Conservation (phyloP, 768 basidiomycete species). For the Calocera cornea region DNA sequence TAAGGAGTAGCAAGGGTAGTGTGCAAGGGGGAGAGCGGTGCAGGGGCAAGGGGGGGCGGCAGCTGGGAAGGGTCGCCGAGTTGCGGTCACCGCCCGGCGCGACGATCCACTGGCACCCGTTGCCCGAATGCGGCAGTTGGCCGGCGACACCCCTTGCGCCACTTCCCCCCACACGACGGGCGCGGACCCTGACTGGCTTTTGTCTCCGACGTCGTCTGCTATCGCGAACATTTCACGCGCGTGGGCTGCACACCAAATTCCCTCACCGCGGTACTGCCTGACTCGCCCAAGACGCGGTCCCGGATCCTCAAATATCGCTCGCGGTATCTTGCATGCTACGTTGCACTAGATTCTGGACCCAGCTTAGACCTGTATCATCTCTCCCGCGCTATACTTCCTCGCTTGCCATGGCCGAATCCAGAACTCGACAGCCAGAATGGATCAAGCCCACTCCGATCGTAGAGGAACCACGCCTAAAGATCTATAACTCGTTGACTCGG, state of each 20-base stretch:
- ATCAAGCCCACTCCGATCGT: constrained; percentile 32
- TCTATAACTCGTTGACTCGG: constrained; percentile 88
- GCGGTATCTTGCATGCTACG: constrained; percentile 2
- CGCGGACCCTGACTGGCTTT: neutral
- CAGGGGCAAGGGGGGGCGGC: neutral
- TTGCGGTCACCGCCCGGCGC: neutral
- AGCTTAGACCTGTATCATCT: neutral
- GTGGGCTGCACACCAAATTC: neutral
- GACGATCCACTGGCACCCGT: neutral
- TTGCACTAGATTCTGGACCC: neutral
- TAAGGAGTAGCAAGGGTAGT: neutral
- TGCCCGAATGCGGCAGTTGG: neutral
- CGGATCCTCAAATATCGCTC: neutral
- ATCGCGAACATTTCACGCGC: constrained; percentile 4
- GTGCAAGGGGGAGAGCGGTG: neutral
- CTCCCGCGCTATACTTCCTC: neutral
- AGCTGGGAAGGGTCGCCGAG: neutral
- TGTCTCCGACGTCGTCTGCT: neutral
- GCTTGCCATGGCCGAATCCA: constrained; percentile 1
- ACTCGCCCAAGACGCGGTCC: neutral
- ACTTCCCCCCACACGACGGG: neutral
- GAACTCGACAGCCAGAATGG: constrained; percentile 32
- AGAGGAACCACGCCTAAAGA: constrained; percentile 54
- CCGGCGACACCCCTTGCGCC: neutral
- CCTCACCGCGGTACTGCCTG: neutral